Conservation (phyloP, 805 yeast genomes). For the Ogataea ganodermae region DNA sequence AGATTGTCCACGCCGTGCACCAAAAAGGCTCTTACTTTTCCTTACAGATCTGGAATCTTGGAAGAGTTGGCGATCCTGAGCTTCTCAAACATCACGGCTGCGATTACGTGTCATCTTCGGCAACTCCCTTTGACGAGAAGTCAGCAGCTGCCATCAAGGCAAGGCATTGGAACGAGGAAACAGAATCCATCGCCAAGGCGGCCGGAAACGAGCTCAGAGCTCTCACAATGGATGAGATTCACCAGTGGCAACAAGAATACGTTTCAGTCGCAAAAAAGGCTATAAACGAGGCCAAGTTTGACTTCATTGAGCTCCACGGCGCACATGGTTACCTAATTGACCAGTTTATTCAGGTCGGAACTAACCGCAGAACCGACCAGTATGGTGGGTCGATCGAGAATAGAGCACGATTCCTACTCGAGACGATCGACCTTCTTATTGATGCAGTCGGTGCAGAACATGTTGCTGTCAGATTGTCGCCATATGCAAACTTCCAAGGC, state of each 20-base stretch:
- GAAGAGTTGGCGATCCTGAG: conserved; percentile 41
- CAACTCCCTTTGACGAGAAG: conserved; percentile 39
- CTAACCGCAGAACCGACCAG: conserved; percentile 42
- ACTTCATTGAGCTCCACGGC: conserved; percentile 41
- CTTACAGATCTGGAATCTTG: conserved; percentile 56
- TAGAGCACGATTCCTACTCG: conserved; percentile 42
- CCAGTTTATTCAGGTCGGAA: conserved; percentile 37
- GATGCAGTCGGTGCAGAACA: conserved; percentile 53
- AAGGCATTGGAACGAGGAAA: no score
- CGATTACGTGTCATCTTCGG: conserved; percentile 43
- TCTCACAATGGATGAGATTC: conserved; percentile 42
- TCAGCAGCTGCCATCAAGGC: conserved; percentile 33
- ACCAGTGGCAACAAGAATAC: conserved; percentile 41
- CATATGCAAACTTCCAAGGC: conserved; percentile 44
- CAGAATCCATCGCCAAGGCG: no score
- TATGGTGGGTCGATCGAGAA: conserved; percentile 49
- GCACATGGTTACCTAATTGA: conserved; percentile 44
- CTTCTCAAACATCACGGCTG: conserved; percentile 38
- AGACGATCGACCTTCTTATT: conserved; percentile 50
- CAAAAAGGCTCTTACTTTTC: conserved; percentile 46
- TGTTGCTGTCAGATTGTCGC: conserved; percentile 51
- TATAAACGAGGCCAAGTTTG: conserved; percentile 39
- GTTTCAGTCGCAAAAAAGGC: conserved; percentile 47
- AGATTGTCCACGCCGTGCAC: conserved; percentile 52
- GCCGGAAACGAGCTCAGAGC: conserved; percentile 49